These are phyloP conservation scores for Akanthomyces muscarius DNA, from an alignment of 2,329 filamentous ascomycete genomes.

Conservation along the genomic window DNA sequence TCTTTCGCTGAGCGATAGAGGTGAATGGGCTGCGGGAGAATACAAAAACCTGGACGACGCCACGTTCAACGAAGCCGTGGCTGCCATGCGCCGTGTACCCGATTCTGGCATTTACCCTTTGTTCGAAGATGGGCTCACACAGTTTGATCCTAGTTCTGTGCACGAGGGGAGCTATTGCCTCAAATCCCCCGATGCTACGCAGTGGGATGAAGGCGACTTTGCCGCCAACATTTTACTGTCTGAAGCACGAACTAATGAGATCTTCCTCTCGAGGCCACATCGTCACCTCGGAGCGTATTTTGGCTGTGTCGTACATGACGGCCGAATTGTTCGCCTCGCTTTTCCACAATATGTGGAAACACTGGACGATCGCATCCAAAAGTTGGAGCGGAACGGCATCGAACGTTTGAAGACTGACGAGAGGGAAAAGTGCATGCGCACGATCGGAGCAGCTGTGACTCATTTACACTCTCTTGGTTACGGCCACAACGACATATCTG, in stretches of 20 bases:
- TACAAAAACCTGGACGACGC: not conserved
- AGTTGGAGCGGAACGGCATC: not conserved
- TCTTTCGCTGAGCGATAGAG: not conserved
- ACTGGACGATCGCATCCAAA: not conserved
- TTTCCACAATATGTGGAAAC: not conserved
- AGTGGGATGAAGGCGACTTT: not conserved
- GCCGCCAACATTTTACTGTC: not conserved
- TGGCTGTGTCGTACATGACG: not conserved
- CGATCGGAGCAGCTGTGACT: not conserved
- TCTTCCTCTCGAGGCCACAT: not conserved
- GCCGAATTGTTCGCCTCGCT: not conserved
- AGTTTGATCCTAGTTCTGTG: not conserved
- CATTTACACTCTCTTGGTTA: not conserved
- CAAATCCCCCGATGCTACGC: not conserved
- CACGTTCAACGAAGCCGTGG: not conserved
- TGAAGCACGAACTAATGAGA: not conserved
- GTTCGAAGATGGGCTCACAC: not conserved
- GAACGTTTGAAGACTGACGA: not conserved
- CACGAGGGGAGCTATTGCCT: not conserved
- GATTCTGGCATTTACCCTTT: not conserved
- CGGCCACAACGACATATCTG: not conserved
- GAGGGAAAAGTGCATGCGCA: not conserved
- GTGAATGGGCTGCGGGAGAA: not conserved
- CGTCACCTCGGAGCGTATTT: not conserved
- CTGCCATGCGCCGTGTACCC: not conserved